These are phyloP conservation scores for Schizosaccharomyces osmophilus DNA, from an alignment of 805 yeast species.

Conservation along the genomic window DNA sequence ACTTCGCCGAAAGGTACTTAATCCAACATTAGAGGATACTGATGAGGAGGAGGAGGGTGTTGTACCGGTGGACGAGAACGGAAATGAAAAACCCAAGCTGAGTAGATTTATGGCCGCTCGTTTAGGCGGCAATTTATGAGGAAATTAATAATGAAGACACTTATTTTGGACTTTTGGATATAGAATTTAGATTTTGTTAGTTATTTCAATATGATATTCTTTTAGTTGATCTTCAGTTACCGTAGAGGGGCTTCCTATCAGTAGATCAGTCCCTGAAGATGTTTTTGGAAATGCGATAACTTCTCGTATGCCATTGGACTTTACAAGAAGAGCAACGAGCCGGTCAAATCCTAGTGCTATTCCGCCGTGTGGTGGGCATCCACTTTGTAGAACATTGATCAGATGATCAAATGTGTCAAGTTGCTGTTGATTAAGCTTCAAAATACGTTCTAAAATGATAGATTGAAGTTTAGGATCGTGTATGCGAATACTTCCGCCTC, in stretches of 20 bases:
- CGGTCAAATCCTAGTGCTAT: conserved; percentile 88
- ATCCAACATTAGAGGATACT: not conserved
- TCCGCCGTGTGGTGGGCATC: conserved; percentile 98
- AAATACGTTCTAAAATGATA: conserved; percentile 39
- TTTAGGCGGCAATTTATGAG: not conserved
- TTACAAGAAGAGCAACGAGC: conserved; percentile 72
- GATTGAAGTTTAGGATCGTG: conserved; percentile 65
- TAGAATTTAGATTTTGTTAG: not conserved
- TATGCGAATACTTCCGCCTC: conserved; percentile 91
- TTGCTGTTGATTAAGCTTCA: conserved; percentile 29
- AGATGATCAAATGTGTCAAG: conserved; percentile 62
- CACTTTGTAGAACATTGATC: conserved; percentile 53
- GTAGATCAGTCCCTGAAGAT: conserved; percentile 63
- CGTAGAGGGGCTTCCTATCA: conserved; percentile 61
- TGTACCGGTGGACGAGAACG: not conserved
- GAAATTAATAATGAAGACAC: too few relatives aligned
- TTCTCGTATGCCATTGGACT: conserved; percentile 55
- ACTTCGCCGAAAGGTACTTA: not conserved
- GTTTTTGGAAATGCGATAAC: conserved; percentile 94
- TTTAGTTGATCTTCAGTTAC: conserved; percentile 28
- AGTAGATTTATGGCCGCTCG: not conserved
- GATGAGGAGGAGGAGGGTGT: not conserved
- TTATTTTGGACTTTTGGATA: not conserved
- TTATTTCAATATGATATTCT: conserved; percentile 18
- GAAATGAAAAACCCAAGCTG: not conserved